A percentile compares a stretch with the other conserved stretches of the same genome.
Evolutionary conservation across 2,329 filamentous ascomycete genomes (phyloP).

Genomic region (Aureobasidium musti): DNA sequence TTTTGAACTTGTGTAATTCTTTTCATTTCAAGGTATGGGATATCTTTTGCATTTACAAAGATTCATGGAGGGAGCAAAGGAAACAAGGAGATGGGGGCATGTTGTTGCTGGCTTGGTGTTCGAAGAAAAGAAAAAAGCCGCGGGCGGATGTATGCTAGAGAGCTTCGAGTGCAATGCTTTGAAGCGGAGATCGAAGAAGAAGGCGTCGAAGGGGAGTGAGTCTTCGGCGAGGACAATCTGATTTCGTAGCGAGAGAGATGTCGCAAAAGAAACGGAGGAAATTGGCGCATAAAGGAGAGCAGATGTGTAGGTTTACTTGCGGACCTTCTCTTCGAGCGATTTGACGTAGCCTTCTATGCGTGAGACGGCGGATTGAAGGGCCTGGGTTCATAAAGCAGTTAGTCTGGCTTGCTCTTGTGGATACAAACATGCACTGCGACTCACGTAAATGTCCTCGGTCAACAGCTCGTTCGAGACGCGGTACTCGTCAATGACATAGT

Average conservation of each 20-base stretch:
- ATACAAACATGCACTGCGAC: background rate
- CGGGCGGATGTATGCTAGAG: background rate
- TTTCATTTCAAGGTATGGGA: background rate
- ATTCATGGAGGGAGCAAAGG: background rate
- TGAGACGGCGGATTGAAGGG: slow-evolving; percentile 83
- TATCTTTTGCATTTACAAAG: slow-evolving; percentile 3
- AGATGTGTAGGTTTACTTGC: background rate
- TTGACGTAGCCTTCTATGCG: slow-evolving; percentile 82
- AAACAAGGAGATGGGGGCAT: background rate
- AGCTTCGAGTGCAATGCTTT: background rate
- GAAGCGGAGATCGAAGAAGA: background rate
- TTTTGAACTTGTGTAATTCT: background rate
- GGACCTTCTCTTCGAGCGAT: slow-evolving; percentile 75
- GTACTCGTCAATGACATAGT: slow-evolving; percentile 92
- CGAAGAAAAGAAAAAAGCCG: too few relatives aligned
- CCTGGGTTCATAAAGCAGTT: slow-evolving; percentile 53
- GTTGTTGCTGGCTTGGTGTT: background rate
- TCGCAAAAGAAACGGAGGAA: background rate
- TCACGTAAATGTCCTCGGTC: slow-evolving; percentile 92
- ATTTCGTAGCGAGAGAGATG: background rate
- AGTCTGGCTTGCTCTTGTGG: background rate
- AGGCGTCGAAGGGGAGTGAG: background rate
- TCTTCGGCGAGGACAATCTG: background rate
- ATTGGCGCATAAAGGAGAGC: background rate
- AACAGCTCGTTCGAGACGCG: slow-evolving; percentile 89